Base-by-base conservation (phyloP, 176 grass and related monocot species). In the Eragrostis nindensis region DNA sequence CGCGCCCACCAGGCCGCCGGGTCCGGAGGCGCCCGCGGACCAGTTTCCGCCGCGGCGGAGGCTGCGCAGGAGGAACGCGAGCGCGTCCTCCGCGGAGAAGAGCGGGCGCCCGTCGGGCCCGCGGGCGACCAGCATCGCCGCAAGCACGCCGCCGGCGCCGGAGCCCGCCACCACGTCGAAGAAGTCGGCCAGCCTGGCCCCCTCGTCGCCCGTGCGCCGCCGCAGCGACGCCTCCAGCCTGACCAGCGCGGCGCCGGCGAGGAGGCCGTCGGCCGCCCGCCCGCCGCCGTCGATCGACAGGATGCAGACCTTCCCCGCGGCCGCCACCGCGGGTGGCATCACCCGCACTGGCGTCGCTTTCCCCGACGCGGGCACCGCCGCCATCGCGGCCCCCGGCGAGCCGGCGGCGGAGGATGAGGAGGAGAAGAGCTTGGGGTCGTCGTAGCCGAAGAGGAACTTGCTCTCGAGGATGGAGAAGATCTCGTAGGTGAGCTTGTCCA, bases 391-490 rank as follows among this genome's bases (percentile, higher is more conserved):
- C 40, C 32, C 45, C 24, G 78, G 62, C 41, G 71, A 67, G 0
- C 42, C 67, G 5, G 45, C 67, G n/a, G 10, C 24, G 57, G 17
- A 7, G 52, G 32, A 36, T 2, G 55, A 55, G n/a, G 68, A 29
- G 19, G 70, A 80, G 82, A 87, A 84, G 22, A 94, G 87, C 85
- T 94, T 97, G 30, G 87, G 87, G 38, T 90, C 87, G 18, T 98
- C 90, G 62, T 91, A 94, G 67, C 90, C 97, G 45, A 96, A 99
- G 11, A 99, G 73, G 89, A 99, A 99, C 88, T 91, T 99, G 54
- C 85, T 95, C 89, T 99, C 97, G 2, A 99, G 86, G 43, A 99
- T 90, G 78, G 97, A 99, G 73, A 99, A 99, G 64, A 99, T 99
- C 85, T 99, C 93, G 72, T 96, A 96, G 39, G 88, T 90, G 55